Percentiles rank a stretch among this genome's conserved stretches.
These are phyloP conservation scores for Coemansia sp. DNA, from an alignment of 192 early-diverging fungal species.

Conservation along the genomic window DNA sequence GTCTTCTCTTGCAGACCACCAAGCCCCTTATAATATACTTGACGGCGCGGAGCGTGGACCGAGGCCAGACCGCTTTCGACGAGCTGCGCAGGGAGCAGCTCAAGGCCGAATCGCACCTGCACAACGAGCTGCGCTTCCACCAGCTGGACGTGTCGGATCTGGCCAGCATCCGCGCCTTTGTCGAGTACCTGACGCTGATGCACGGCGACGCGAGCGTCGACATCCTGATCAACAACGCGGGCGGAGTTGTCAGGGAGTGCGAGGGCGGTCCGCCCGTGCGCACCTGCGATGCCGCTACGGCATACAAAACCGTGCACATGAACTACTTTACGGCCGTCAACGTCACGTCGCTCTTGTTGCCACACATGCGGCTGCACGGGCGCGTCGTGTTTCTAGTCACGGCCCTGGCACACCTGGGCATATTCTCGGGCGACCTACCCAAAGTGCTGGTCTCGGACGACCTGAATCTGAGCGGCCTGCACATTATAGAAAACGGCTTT, in stretches of 20 bases:
- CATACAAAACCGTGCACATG: constrained; percentile 25
- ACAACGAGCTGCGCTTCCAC: constrained; percentile 48
- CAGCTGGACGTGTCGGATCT: constrained; percentile 40
- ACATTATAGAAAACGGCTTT: constrained; percentile 50
- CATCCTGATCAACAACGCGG: constrained; percentile 46
- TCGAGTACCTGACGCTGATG: constrained; percentile 39
- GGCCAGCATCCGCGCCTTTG: constrained; percentile 25
- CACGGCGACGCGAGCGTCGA: constrained; percentile 45
- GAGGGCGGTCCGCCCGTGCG: constrained; percentile 14
- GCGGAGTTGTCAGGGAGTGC: constrained; percentile 20
- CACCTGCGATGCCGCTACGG: constrained; percentile 28
- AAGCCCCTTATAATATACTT: constrained; percentile 43
- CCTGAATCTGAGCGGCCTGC: constrained; percentile 22
- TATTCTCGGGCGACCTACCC: constrained; percentile 46
- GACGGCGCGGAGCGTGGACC: constrained; percentile 40
- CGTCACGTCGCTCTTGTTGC: constrained; percentile 27
- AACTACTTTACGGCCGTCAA: constrained; percentile 45
- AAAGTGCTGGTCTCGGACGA: constrained; percentile 39
- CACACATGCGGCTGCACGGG: constrained; percentile 24
- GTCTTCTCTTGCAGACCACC: constrained; percentile 20
- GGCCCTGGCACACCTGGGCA: constrained; percentile 47
- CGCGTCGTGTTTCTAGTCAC: constrained; percentile 43
- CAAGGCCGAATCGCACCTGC: neutral
- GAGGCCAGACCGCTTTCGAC: constrained; percentile 40
- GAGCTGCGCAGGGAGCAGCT: constrained; percentile 37